Evolutionary conservation across 2,329 filamentous ascomycete genomes (phyloP).

Genomic region (Emericellopsis atlantica): DNA sequence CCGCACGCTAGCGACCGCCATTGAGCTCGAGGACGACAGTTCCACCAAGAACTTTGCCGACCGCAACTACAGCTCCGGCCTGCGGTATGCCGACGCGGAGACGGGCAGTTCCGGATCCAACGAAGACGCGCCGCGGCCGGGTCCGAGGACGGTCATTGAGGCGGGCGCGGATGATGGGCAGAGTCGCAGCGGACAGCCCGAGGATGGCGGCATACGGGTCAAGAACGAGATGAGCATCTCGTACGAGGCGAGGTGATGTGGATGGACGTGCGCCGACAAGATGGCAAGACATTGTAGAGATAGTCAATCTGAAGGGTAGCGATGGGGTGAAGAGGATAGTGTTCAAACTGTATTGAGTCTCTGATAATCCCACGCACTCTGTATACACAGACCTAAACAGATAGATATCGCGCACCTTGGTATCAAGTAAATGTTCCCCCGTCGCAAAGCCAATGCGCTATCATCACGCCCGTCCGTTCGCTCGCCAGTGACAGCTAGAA

Average conservation of each 20-base stretch:
- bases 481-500: too few species aligned
- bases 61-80: not conserved
- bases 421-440: too few species aligned
- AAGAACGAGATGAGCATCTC: slow-evolving; percentile 2
- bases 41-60: not conserved
- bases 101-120: not conserved
- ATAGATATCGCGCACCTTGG: too few species aligned
- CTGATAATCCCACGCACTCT: too few species aligned
- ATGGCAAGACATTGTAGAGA: too few species aligned
- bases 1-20: not conserved
- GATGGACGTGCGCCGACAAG: too few species aligned
- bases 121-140: not conserved
- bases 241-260: not conserved
- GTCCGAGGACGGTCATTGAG: not conserved
- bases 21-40: slow-evolving; percentile 1
- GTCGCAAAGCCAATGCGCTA: too few species aligned
- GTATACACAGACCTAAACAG: too few species aligned
- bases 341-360: too few species aligned
- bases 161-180: not conserved
- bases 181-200: not conserved
- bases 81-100: not conserved
- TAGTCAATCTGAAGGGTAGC: too few species aligned
- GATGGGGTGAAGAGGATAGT: too few species aligned
- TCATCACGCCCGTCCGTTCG: too few species aligned
- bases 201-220: not conserved